Conservation (phyloP, 2,329 filamentous ascomycete species). For the Septoria petroselini region DNA sequence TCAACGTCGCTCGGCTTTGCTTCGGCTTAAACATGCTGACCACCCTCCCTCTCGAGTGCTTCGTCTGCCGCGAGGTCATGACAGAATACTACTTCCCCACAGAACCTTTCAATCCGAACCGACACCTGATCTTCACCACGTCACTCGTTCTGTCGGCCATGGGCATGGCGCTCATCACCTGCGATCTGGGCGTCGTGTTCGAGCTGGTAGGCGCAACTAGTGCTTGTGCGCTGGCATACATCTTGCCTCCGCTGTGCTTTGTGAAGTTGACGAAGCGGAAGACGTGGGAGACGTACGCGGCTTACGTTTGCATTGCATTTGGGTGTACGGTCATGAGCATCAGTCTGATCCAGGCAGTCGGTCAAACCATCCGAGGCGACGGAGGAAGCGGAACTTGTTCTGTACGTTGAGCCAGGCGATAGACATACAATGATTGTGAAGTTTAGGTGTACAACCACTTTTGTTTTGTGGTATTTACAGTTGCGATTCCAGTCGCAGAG, state of each 20-base stretch:
- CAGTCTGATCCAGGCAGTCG: conserved; percentile 68
- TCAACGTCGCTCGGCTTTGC: conserved; percentile 90
- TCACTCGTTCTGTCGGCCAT: conserved; percentile 75
- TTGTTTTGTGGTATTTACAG: background rate
- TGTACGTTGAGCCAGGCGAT: conserved; percentile 15
- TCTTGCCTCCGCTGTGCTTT: conserved; percentile 90
- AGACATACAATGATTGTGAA: conserved; percentile 5
- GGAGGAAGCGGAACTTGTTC: conserved; percentile 24
- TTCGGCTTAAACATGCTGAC: conserved; percentile 99
- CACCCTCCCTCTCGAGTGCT: conserved; percentile 90
- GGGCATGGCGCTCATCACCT: conserved; percentile 75
- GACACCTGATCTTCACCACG: conserved; percentile 84
- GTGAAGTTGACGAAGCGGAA: conserved; percentile 81
- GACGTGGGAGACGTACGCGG: conserved; percentile 55
- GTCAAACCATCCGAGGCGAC: conserved; percentile 56
- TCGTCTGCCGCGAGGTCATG: conserved; percentile 97
- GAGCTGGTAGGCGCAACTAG: conserved; percentile 94
- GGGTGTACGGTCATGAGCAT: conserved; percentile 77
- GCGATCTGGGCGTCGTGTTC: conserved; percentile 90
- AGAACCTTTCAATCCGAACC: conserved; percentile 74
- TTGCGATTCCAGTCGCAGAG: too few relatives aligned
- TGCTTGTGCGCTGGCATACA: conserved; percentile 90
- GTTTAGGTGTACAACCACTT: background rate
- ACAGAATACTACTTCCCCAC: conserved; percentile 73
- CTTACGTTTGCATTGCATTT: conserved; percentile 70